Evolutionary conservation across 768 basidiomycete genomes (phyloP).

Genomic region (Tricholoma saponaceum): DNA sequence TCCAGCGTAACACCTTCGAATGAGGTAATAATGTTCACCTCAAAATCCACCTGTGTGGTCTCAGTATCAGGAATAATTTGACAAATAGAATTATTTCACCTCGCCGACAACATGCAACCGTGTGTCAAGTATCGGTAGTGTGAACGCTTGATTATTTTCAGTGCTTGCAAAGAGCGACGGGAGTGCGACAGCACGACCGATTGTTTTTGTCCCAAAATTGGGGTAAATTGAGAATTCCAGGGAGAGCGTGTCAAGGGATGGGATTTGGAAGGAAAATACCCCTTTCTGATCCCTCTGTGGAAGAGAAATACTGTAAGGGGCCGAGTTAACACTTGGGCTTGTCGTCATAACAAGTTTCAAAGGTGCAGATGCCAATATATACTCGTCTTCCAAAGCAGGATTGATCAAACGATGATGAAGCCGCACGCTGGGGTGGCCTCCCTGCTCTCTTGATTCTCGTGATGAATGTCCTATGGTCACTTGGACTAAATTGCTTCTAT

Average conservation of each 20-base stretch:
- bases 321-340: conserved; percentile 75
- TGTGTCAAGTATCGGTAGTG: conserved; percentile 85
- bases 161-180: conserved; percentile 66
- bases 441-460: conserved; percentile 32
- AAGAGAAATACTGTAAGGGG: conserved; percentile 86
- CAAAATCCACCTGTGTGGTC: conserved; percentile 71
- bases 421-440: conserved; percentile 45
- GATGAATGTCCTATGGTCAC: conserved; percentile 75
- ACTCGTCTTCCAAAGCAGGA: conserved; percentile 61
- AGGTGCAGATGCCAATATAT: conserved; percentile 70
- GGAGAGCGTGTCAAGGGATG: conserved; percentile 64
- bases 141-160: conserved; percentile 48
- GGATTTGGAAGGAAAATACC: conserved; percentile 84
- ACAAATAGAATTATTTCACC: conserved; percentile 36
- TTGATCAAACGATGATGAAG: conserved; percentile 74
- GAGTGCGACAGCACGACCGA: conserved; percentile 87
- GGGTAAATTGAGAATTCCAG: conserved; percentile 96
- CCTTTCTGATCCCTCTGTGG: conserved; percentile 70
- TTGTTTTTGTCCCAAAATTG: conserved; percentile 94
- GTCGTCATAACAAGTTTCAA: conserved; percentile 96
- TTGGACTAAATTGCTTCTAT: conserved; percentile 81
- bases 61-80: conserved; percentile 7
- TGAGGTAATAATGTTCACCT: conserved; percentile 79
- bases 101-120: conserved; percentile 93
- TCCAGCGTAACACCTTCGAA: conserved; percentile 92